Percentiles rank a stretch among this genome's conserved stretches.
Evolutionary conservation across 768 basidiomycete species (phyloP).

Genomic region (Harrya chromipes): DNA sequence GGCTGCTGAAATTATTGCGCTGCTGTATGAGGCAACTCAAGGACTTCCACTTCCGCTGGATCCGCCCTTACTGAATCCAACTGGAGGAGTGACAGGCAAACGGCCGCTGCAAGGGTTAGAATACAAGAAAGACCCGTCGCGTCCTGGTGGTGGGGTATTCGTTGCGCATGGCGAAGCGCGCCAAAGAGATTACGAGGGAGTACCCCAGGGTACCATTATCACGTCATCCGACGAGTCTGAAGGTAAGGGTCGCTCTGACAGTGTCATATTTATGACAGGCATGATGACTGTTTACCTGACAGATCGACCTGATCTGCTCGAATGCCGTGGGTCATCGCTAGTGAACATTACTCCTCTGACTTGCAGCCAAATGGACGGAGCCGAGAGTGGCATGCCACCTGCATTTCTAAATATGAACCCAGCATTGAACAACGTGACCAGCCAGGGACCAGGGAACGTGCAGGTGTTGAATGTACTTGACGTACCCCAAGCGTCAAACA

Average conservation of each 20-base stretch:
- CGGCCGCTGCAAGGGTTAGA: slow-evolving; percentile 53
- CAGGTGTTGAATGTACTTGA: slow-evolving; percentile 79
- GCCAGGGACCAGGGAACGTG: slow-evolving; percentile 46
- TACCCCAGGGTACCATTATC: slow-evolving; percentile 58
- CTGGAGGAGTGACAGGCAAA: slow-evolving; percentile 62
- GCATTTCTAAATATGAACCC: slow-evolving; percentile 67
- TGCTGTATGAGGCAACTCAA: slow-evolving; percentile 93
- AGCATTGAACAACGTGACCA: slow-evolving; percentile 53
- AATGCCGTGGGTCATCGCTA: slow-evolving; percentile 37
- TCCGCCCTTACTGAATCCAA: slow-evolving; percentile 72
- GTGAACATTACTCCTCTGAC: slow-evolving; percentile 54
- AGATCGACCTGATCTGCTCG: slow-evolving; percentile 15
- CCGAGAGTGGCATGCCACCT: slow-evolving; percentile 21
- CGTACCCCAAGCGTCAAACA: slow-evolving; percentile 49
- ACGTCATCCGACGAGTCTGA: slow-evolving; percentile 44
- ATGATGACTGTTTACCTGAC: slow-evolving; percentile 1
- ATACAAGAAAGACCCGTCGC: slow-evolving; percentile 75
- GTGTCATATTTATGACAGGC: slow-evolving; percentile 8
- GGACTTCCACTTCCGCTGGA: slow-evolving; percentile 55
- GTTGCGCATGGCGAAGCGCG: slow-evolving; percentile 54
- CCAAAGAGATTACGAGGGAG: slow-evolving; percentile 47
- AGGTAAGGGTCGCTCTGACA: slow-evolving; percentile 40
- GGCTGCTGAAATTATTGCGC: slow-evolving; percentile 90
- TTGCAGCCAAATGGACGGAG: slow-evolving; percentile 28
- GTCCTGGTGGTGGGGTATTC: slow-evolving; percentile 87